Evolutionary conservation across 108 stramenopile genomes (phyloP), one percentile per base, ranked within the genome.

Genomic region (Cyclotella kingstonii): DNA sequence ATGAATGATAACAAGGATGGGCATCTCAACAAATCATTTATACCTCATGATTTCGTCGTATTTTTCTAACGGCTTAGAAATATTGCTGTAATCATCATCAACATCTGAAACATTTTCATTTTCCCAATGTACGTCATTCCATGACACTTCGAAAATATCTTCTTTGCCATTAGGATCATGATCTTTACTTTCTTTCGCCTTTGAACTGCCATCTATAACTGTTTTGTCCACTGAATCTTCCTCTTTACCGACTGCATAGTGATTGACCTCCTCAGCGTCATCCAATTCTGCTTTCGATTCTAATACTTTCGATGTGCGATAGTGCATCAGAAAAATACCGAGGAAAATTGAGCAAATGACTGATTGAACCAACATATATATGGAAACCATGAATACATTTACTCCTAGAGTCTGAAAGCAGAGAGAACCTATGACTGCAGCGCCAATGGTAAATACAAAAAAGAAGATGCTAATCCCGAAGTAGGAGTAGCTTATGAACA

Each of bases 401-500:
- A 66, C 59, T 12, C 59, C 44, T 15, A 47, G 35, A 18, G 45
- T 47, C 5, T 58, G 49, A 27, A 73, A 73, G 45, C 73, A 73
- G 17, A 66, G 19, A 5, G 73, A 52, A 19, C 73, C 73, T 10
- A 41, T 51, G 11, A 73, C 14, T 9, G 64, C 64, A 14, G 59
- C 60, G 41, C 26, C 57, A 22, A 65, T 25, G 1, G 51, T 73
- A 4, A 61, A 7, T 0, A 54, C 14, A 28, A 58, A 73, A 54
- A 51, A 73, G 2, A 73, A 26, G 14, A 64, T 17, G 14, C 72
- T 63, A 27, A 73, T 38, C 27, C 72, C 63, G 54, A 59, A 60
- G 49, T 56, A 66, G n/a, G n/a, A n/a, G n/a, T 40, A 55, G 22
- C 52, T 54, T 19, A 65, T 30, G 11, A 63, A 63, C 10, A 65